phyloP scores from a whole-genome alignment of 768 basidiomycete species.

The Chalciporus sphaerocephalus region DNA sequence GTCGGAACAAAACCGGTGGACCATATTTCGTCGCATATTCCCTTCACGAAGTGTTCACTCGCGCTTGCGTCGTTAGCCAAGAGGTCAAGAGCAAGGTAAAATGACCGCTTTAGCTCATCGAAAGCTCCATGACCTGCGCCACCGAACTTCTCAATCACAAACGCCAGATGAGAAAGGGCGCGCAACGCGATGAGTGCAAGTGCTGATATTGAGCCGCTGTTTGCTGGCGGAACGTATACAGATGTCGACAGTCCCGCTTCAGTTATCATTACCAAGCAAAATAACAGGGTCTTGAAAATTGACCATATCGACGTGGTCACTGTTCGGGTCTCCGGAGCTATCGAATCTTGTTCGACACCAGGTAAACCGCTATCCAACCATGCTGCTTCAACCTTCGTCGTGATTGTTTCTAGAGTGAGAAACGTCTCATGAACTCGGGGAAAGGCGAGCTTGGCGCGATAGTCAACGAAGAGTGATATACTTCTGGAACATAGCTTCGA shows the following conservation, averaged over 20 bases:
- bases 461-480: slow-evolving; percentile 33
- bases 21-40: slow-evolving; percentile 32
- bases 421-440: slow-evolving; percentile 27
- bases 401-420: slow-evolving; percentile 31
- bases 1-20: slow-evolving; percentile 19
- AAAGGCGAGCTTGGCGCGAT: slow-evolving; percentile 28
- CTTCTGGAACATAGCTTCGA: slow-evolving; percentile 38
- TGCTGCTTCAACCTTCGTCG: slow-evolving; percentile 43
- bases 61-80: slow-evolving; percentile 41
- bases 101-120: slow-evolving; percentile 65
- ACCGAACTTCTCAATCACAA: slow-evolving; percentile 77
- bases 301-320: slow-evolving; percentile 56
- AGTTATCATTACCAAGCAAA: slow-evolving; percentile 64
- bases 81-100: slow-evolving; percentile 76
- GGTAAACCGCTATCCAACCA: slow-evolving; percentile 43
- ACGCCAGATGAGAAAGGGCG: slow-evolving; percentile 63
- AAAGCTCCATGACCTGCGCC: slow-evolving; percentile 57
- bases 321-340: slow-evolving; percentile 42
- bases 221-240: slow-evolving; percentile 46
- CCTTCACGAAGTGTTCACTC: slow-evolving; percentile 37
- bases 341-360: slow-evolving; percentile 17
- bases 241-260: slow-evolving; percentile 56
- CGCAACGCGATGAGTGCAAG: slow-evolving; percentile 54
- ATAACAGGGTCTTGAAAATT: slow-evolving; percentile 71
- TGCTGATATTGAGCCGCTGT: slow-evolving; percentile 36